Base-by-base conservation (phyloP, 2,329 filamentous ascomycete species). In the Cercospora nicotianae region DNA sequence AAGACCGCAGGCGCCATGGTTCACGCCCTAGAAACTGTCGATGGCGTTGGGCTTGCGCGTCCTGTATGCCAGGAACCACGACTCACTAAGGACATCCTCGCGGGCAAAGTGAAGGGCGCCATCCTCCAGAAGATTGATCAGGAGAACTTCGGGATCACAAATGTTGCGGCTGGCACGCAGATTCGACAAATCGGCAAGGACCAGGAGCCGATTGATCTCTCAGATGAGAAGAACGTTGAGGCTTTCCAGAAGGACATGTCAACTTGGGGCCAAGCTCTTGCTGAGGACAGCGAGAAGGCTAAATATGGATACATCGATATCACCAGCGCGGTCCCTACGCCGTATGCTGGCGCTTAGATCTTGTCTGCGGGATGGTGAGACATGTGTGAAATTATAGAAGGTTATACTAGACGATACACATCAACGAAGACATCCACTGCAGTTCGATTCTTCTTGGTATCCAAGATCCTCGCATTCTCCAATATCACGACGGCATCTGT, bases 31-130 rank as follows among this genome's bases (percentile, higher is more conserved):
- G 31, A 53, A 39, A 82, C 82, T 0, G 85, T 90, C 3, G 84
- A 90, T 71, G 87, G 88, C 20, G 80, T 90, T 8, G 88, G 88
- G 0, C 78, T 90, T 20, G 89, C 80, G 0, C 81, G 87, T 8
- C 82, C 87, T 0, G 74, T 84, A 0, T 82, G 81, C 59, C 83
- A 87, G 72, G 87, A 89, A 72, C 82, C 82, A 0, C 77, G 77
- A 9, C 74, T 86, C 1, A 79, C 80, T 53, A 78, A 76, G 57
- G 79, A 83, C 18, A 81, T 86, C 1, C 74, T 87, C 0, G 74
- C 79, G 0, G 83, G 84, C 10, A 80, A 79, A 70, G 81, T 80
- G 5, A 80, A 79, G 13, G 82, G 83, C 0, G 85, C 85, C 0
- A 83, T 89, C 63, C 73, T 85, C 61, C 76, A 71, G 28, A 68